Percentiles rank a stretch among this genome's conserved stretches.
Conservation (phyloP, 768 basidiomycete genomes). For the Trametes cinnabarina region DNA sequence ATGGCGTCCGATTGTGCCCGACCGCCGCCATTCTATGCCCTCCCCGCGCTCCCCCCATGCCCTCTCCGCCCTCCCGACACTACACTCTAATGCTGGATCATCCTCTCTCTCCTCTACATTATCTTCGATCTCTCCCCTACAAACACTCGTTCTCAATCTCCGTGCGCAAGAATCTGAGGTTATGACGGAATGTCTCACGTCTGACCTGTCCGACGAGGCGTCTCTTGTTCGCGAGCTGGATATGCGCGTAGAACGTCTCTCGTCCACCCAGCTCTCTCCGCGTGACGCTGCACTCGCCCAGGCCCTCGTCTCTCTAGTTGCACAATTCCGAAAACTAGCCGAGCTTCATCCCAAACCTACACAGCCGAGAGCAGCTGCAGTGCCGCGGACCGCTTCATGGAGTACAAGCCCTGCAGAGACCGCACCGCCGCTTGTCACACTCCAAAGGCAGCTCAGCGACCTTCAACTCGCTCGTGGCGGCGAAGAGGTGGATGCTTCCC, state of each 20-base stretch:
- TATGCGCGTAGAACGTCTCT: constrained; percentile 49
- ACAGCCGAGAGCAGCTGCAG: background rate
- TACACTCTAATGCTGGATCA: constrained; percentile 26
- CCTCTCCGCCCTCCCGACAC: constrained; percentile 1
- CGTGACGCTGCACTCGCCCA: constrained; percentile 63
- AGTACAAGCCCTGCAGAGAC: constrained; percentile 14
- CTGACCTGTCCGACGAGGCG: constrained; percentile 38
- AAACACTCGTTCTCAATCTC: constrained; percentile 61
- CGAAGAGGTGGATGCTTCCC: constrained; percentile 20
- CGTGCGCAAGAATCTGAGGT: constrained; percentile 46
- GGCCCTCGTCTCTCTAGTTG: constrained; percentile 65
- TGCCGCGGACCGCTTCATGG: constrained; percentile 30
- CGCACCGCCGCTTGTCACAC: constrained; percentile 47
- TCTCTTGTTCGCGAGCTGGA: constrained; percentile 61
- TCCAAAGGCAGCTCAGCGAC: constrained; percentile 67
- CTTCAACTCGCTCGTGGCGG: constrained; percentile 51
- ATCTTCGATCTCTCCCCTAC: constrained; percentile 47
- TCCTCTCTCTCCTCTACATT: constrained; percentile 30
- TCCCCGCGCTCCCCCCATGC: constrained; percentile 26
- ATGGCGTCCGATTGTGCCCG: constrained; percentile 59
- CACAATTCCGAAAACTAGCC: constrained; percentile 60
- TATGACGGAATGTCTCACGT: constrained; percentile 47
- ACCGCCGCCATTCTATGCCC: constrained; percentile 62
- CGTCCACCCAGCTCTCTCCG: constrained; percentile 37
- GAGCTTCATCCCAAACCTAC: constrained; percentile 11